Evolutionary conservation across 371 early-diverging fungal genomes (phyloP).

Genomic region (Mortierella polycephala): DNA sequence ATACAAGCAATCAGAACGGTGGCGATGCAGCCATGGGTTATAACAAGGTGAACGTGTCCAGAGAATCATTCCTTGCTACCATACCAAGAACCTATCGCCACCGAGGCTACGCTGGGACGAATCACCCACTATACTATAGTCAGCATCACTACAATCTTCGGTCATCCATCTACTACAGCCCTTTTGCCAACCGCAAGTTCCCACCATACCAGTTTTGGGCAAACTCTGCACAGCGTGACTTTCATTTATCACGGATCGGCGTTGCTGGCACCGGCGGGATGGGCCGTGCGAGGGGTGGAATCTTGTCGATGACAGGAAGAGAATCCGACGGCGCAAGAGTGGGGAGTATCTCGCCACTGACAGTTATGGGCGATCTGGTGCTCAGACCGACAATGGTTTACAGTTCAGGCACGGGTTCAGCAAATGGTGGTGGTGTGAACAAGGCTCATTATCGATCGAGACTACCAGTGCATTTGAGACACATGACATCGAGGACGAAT

Average conservation of each 20-base stretch:
- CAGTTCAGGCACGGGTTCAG: constrained; percentile 6
- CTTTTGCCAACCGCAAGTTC: constrained; percentile 30
- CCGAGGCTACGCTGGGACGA: constrained; percentile 13
- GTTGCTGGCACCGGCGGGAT: background rate
- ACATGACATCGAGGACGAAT: constrained; percentile 35
- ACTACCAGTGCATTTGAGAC: constrained; percentile 42
- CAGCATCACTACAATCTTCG: constrained; percentile 12
- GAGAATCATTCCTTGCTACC: constrained; percentile 27
- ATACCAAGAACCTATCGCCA: constrained; percentile 25
- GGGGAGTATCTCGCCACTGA: background rate
- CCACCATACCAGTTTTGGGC: constrained; percentile 38
- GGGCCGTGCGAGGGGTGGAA: background rate
- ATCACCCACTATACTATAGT: background rate
- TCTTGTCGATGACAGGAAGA: background rate
- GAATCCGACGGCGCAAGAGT: background rate
- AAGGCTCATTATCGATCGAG: constrained; percentile 29
- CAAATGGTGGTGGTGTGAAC: constrained; percentile 25
- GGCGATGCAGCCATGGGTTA: constrained; percentile 8
- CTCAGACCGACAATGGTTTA: constrained; percentile 1
- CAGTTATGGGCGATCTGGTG: constrained; percentile 11
- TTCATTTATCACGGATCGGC: constrained; percentile 34
- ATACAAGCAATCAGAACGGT: background rate
- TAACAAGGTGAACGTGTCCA: constrained; percentile 9
- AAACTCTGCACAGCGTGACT: constrained; percentile 35
- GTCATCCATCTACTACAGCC: constrained; percentile 20